Conservation (phyloP, 2,329 filamentous ascomycete species). For the Cladosporium colombiae region DNA sequence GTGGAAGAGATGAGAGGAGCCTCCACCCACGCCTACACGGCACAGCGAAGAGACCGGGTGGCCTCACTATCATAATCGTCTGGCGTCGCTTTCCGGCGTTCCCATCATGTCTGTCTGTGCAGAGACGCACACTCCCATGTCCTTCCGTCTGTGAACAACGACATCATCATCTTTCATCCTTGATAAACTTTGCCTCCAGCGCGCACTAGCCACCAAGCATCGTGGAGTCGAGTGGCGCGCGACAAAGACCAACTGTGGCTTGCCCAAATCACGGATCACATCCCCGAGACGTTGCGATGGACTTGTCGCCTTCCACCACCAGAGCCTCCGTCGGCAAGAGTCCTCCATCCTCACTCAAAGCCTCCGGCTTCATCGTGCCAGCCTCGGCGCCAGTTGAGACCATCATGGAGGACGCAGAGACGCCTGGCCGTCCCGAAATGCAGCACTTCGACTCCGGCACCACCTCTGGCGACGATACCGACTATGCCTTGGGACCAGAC, state of each 20-base stretch:
- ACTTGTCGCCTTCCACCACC: conserved; percentile 10
- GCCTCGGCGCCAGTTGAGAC: conserved; percentile 20
- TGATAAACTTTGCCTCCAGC: conserved; percentile 8
- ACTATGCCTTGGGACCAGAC: conserved; percentile 26
- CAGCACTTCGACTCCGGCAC: conserved; percentile 35
- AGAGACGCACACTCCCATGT: background rate
- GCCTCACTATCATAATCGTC: background rate
- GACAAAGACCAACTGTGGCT: background rate
- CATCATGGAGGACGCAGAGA: conserved; percentile 38
- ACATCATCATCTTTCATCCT: background rate
- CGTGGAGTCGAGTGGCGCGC: conserved; percentile 14
- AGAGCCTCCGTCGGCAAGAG: conserved; percentile 16
- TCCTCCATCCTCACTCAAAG: conserved; percentile 18
- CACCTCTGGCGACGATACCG: conserved; percentile 31
- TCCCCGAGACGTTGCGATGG: conserved; percentile 19
- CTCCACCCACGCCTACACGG: background rate
- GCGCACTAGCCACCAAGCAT: conserved; percentile 11
- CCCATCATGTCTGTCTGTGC: background rate
- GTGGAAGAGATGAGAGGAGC: conserved; percentile 3
- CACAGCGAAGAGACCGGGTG: background rate
- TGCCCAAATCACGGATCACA: conserved; percentile 7
- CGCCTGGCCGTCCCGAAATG: conserved; percentile 33
- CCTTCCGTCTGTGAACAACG: background rate
- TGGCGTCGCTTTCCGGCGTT: background rate
- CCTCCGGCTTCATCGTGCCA: conserved; percentile 15